These are phyloP conservation scores for Rhizomucor pusillus DNA, from an alignment of 371 early-diverging fungal species.

Conservation along the genomic window DNA sequence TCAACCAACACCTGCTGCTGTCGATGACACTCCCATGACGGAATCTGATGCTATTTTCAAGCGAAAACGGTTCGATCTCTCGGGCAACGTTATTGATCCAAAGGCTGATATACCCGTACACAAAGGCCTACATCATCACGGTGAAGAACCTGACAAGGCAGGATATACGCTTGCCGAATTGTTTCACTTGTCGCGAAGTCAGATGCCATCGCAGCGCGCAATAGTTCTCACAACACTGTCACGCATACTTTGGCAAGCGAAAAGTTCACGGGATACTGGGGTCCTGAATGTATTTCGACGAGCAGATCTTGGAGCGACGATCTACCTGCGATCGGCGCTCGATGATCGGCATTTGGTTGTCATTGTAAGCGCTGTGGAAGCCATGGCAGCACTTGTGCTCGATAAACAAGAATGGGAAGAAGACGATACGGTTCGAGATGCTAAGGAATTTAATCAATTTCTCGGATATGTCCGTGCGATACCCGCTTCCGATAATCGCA, in stretches of 20 bases:
- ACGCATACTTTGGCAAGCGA: constrained; percentile 57
- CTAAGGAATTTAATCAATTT: constrained; percentile 20
- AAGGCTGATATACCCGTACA: constrained; percentile 55
- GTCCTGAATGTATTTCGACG: constrained; percentile 36
- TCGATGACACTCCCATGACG: constrained; percentile 7
- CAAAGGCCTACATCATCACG: constrained; percentile 87
- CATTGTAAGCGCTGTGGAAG: constrained; percentile 49
- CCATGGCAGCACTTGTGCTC: constrained; percentile 41
- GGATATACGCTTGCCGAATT: constrained; percentile 89
- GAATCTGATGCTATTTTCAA: constrained; percentile 26
- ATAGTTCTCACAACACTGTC: constrained; percentile 65
- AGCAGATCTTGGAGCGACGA: constrained; percentile 35
- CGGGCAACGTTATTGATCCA: constrained; percentile 63
- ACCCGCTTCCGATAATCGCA: constrained; percentile 6
- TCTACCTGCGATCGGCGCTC: constrained; percentile 61
- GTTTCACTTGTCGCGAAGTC: constrained; percentile 76
- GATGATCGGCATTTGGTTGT: constrained; percentile 67
- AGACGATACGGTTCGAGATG: constrained; percentile 21
- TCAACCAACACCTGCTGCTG: constrained; percentile 10
- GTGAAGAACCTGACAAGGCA: constrained; percentile 76
- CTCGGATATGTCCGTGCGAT: constrained; percentile 22
- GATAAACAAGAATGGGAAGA: constrained; percentile 27
- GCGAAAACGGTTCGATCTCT: constrained; percentile 72
- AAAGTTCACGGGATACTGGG: constrained; percentile 18
- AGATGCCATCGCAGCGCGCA: constrained; percentile 80